phyloP scores from a whole-genome alignment of 2,329 filamentous ascomycete species.

The Alternaria postmessia region DNA sequence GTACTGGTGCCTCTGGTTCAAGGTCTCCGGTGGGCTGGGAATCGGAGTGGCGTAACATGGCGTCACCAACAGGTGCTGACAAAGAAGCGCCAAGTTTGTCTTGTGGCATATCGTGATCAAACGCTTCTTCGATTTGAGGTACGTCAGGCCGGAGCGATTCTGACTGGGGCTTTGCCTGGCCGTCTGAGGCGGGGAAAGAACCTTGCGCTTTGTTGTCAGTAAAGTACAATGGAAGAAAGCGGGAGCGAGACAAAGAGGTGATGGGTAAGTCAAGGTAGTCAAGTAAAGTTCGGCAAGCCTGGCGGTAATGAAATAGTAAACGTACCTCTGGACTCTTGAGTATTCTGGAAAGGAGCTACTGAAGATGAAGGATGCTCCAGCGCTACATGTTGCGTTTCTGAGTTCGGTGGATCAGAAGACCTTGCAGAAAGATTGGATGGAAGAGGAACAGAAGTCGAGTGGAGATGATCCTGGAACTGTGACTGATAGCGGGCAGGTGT shows the following conservation, averaged over 20 bases:
- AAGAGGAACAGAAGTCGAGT: slow-evolving; percentile 5
- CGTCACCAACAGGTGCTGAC: not conserved
- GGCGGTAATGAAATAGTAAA: not conserved
- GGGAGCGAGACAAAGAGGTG: not conserved
- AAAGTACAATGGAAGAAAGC: not conserved
- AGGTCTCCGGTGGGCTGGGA: not conserved
- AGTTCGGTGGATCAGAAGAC: not conserved
- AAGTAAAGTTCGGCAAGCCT: not conserved
- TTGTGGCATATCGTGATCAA: not conserved
- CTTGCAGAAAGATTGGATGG: not conserved
- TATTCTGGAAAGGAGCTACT: not conserved
- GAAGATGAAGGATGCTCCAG: not conserved
- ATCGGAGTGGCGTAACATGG: not conserved
- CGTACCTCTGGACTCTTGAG: not conserved
- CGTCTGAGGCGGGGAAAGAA: not conserved
- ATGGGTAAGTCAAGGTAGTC: not conserved
- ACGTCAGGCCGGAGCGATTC: not conserved
- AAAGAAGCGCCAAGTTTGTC: not conserved
- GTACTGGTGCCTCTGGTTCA: slow-evolving; percentile 3
- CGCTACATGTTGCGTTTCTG: not conserved
- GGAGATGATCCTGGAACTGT: not conserved
- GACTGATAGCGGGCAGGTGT: not conserved
- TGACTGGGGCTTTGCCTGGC: not conserved
- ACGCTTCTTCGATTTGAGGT: not conserved
- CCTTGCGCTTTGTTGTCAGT: slow-evolving; percentile 3